A percentile compares a stretch with the other conserved stretches of the same genome.
phyloP scores from a whole-genome alignment of 257 asterid genomes.

The Henckelia pumila region DNA sequence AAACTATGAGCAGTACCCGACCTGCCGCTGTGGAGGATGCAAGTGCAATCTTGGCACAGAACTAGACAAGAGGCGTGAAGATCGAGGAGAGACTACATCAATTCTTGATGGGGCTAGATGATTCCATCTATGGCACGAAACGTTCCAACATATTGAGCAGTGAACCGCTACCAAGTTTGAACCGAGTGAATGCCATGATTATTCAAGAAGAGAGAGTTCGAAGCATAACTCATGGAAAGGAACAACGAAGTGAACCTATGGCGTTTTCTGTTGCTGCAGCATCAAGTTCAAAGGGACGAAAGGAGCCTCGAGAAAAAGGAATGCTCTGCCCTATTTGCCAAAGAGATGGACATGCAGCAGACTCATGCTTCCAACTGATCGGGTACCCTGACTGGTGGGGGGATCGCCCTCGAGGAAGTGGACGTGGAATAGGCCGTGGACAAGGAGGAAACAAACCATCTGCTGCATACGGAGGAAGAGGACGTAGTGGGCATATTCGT shows the following conservation, averaged over 20 bases:
- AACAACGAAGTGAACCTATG: background rate
- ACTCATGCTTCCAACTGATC: background rate
- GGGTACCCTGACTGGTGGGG: no score
- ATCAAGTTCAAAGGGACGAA: background rate
- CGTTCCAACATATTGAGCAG: slow-evolving; percentile 3
- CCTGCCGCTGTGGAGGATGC: no score
- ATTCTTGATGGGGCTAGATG: no score
- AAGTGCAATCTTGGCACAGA: no score
- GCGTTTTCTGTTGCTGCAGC: background rate
- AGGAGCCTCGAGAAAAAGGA: background rate
- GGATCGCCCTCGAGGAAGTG: slow-evolving; percentile 10
- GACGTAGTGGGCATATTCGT: background rate
- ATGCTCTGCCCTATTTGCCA: background rate
- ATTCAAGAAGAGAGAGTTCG: background rate
- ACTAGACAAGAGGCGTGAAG: no score
- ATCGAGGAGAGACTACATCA: no score
- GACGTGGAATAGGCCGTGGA: background rate
- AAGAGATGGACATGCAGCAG: background rate
- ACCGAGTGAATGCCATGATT: background rate
- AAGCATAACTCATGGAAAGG: no score
- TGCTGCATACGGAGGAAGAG: background rate
- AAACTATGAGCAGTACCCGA: no score
- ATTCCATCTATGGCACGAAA: slow-evolving; percentile 19
- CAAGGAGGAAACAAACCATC: background rate
- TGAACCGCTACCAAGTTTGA: no score